These are phyloP conservation scores for Monosporascus sp. DNA, from an alignment of 2,329 filamentous ascomycete genomes.

Conservation along the genomic window DNA sequence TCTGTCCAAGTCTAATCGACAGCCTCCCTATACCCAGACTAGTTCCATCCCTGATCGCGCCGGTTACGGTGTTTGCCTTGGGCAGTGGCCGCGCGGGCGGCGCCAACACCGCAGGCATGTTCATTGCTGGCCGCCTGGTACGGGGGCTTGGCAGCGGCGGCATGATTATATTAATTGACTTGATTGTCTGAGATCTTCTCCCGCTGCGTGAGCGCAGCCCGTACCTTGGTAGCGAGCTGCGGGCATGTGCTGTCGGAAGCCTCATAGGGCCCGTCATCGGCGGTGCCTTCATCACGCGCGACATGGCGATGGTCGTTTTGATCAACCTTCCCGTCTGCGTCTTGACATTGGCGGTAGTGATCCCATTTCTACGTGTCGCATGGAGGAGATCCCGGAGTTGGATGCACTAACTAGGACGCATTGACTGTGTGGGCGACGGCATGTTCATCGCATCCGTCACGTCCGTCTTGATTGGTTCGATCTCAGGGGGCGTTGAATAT, in stretches of 20 bases:
- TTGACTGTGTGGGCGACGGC: slow-evolving; percentile 11
- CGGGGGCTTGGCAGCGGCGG: slow-evolving; percentile 27
- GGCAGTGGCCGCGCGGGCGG: too few relatives aligned
- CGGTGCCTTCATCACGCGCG: slow-evolving; percentile 7
- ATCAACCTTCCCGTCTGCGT: slow-evolving; percentile 18
- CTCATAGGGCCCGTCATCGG: slow-evolving; percentile 22
- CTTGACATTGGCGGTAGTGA: too few relatives aligned
- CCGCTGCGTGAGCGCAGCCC: slow-evolving; percentile 37
- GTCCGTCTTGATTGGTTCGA: slow-evolving; percentile 9
- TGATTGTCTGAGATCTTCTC: slow-evolving; percentile 44
- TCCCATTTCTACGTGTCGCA: too few relatives aligned
- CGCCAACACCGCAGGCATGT: too few relatives aligned
- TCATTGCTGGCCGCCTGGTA: too few relatives aligned
- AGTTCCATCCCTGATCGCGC: too few relatives aligned
- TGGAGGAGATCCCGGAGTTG: too few relatives aligned
- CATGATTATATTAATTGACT: slow-evolving; percentile 33
- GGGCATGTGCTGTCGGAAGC: slow-evolving; percentile 24
- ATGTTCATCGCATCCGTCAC: slow-evolving; percentile 9
- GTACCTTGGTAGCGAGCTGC: slow-evolving; percentile 27
- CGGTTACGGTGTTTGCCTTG: too few relatives aligned
- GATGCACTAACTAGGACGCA: background rate
- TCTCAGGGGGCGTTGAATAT: background rate
- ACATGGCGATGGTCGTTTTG: slow-evolving; percentile 37
- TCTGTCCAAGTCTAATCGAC: too few relatives aligned
- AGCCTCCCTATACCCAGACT: too few relatives aligned